Evolutionary conservation across 2,329 filamentous ascomycete genomes (phyloP).

Genomic region (Triangularia setosa): DNA sequence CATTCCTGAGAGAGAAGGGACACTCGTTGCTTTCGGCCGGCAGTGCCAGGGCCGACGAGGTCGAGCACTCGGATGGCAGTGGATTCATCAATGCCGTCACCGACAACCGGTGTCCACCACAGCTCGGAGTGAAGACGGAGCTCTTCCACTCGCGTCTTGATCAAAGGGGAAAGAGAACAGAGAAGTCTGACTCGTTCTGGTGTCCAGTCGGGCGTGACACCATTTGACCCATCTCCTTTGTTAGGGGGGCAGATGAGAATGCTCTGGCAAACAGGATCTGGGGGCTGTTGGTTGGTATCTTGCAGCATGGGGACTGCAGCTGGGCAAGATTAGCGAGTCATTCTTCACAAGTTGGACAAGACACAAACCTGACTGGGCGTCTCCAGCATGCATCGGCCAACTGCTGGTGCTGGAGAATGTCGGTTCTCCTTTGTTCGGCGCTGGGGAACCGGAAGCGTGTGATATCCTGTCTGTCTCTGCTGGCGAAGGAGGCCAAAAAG

Average conservation of each 20-base stretch:
- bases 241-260: slow-evolving; percentile 5
- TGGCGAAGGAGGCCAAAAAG: neutral
- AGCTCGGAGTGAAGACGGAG: slow-evolving; percentile 1
- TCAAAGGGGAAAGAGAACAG: slow-evolving; percentile 5
- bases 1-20: slow-evolving; percentile 1
- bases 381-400: neutral
- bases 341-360: neutral
- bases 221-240: neutral
- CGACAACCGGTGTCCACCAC: neutral
- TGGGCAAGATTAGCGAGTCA: neutral
- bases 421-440: neutral
- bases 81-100: slow-evolving; percentile 1
- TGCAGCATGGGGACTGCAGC: neutral
- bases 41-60: slow-evolving; percentile 6
- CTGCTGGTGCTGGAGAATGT: neutral
- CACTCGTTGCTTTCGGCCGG: neutral
- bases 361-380: neutral
- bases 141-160: neutral
- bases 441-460: neutral
- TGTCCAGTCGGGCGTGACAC: slow-evolving; percentile 3
- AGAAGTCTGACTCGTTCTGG: slow-evolving; percentile 1
- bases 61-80: slow-evolving; percentile 1
- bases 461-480: neutral
- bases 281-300: neutral
- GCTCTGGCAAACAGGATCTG: slow-evolving; percentile 4